A percentile compares a stretch with the other conserved stretches of the same genome.
Evolutionary conservation across 495 filamentous ascomycete species (phyloP).

Genomic region (Tuber melanosporum): DNA sequence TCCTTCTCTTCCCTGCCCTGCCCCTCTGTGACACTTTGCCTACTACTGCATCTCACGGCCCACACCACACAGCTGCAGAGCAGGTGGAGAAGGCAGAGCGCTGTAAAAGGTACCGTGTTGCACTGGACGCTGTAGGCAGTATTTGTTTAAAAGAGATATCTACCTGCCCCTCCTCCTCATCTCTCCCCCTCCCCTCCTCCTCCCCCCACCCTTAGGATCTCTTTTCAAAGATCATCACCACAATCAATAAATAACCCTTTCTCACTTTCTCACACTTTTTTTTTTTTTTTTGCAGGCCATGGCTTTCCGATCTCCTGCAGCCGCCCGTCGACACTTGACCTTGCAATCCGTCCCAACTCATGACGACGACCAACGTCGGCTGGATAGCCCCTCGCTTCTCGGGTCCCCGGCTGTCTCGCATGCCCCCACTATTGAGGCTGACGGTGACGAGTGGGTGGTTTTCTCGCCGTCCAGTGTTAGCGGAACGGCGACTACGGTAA

Average conservation of each 20-base stretch:
- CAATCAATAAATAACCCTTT: background rate
- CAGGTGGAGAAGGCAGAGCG: background rate
- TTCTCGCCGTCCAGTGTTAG: conserved; percentile 70
- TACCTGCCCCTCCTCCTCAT: background rate
- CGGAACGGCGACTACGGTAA: conserved; percentile 66
- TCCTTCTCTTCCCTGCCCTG: background rate
- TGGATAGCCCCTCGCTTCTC: conserved; percentile 21
- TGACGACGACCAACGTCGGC: conserved; percentile 17
- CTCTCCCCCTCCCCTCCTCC: background rate
- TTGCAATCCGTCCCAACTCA: conserved; percentile 26
- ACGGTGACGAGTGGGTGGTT: conserved; percentile 90
- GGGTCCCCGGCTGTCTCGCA: conserved; percentile 16
- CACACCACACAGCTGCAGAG: background rate
- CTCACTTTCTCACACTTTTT: background rate
- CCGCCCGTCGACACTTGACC: conserved; percentile 27
- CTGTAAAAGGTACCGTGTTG: background rate
- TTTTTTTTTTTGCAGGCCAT: conserved; percentile 4
- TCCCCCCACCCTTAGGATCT: background rate
- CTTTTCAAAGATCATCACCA: background rate
- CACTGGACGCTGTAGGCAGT: background rate
- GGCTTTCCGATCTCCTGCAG: conserved; percentile 27
- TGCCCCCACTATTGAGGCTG: conserved; percentile 39
- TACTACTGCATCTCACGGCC: background rate
- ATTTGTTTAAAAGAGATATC: background rate
- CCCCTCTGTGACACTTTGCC: background rate